Base-by-base conservation (phyloP, 1,284 basidiomycete species). In the Exobasidium cylindrosporum region DNA sequence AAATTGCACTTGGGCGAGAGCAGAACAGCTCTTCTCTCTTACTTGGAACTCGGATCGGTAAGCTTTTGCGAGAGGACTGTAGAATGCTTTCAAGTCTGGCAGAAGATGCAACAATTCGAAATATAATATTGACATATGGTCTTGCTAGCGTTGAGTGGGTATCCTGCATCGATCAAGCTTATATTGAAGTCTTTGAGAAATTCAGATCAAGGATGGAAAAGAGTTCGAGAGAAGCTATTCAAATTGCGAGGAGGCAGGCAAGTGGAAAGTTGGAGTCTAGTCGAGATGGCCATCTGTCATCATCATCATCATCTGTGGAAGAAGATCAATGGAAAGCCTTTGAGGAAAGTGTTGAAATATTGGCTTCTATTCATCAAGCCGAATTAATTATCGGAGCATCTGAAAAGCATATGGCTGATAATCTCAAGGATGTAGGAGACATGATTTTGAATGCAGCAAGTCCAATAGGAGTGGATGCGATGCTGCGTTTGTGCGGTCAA, bases 321-420 rank as follows among this genome's bases (percentile, higher is more conserved):
- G 57, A 44, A n/a, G 57, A 54, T 11, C 35, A 58, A 47, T 58
- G 57, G 57, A 47, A 30, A 29, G 57, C 57, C n/a, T 54, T 58
- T 23, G 57, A 58, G 28, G 6, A 49, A 43, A 44, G 57, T 31
- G 30, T 58, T 10, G 43, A 13, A 21, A 2, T 54, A 4, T 10
- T 60, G 23, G 21, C 50, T 2, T 17, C 52, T 17, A 26, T 43
- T 30, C 28, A 44, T 28, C 23, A 44, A 14, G 53, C 30, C 10
- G 10, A 21, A 21, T 24, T 3, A 10, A 32, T 21, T 17, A 32
- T 58, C 14, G 45, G 23, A 29, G 28, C 11, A 17, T 5, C 52
- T 3, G 57, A 58, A 24, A 23, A 10, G 17, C 21, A 14, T 23
- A n/a, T 29, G 13, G 57, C 57, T 3, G 24, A 32, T 23, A 11